Base-by-base conservation (phyloP, 2,329 filamentous ascomycete species). In the Talaromyces sp. region DNA sequence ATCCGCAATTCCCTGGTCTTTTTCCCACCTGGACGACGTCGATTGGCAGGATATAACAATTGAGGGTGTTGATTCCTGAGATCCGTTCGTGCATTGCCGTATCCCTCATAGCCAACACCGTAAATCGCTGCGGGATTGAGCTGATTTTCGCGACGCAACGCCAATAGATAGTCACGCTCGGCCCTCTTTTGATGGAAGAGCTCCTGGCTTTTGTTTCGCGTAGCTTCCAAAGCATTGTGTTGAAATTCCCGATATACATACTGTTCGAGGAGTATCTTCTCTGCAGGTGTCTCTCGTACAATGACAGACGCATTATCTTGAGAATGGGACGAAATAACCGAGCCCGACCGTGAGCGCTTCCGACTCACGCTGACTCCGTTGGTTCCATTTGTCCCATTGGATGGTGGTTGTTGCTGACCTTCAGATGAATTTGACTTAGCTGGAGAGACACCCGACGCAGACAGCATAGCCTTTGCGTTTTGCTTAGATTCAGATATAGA, bases 41-140 rank as follows among this genome's bases (percentile, higher is more conserved):
- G 90, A 70, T 91, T 87, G 45, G 83, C 81, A 24, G 93, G 93
- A 79, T 98, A 98, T 52, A 97, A 78, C 66, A 98, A 82, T 68
- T 87, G 85, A 52, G 89, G 85, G 62, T 83, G 83, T 59, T 86
- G 88, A 56, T 84, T 84, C 65, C 89, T 83, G 66, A 83, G 82
- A 72, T 93, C 92, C 35, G 94, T 97, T 71, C 87, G 84, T 67
- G 90, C 90, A 81, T 98, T 98, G 69, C 91, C 94, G 74, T 90
- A 97, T 52, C 93, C 94, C 74, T 87, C 88, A 76, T 96, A 99
- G 63, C 95, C 95, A 71, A 82, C 80, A 35, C 87, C 87, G 73
- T 87, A 89, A 35, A 89, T 77, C 11, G 83, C 81, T 45, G 82
- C 86, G 16, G 87, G 86, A 69, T 87, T 82, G 66, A 80, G 73